Conservation (phyloP, 177 flowering plant genomes). For the Vitis hybrid region DNA sequence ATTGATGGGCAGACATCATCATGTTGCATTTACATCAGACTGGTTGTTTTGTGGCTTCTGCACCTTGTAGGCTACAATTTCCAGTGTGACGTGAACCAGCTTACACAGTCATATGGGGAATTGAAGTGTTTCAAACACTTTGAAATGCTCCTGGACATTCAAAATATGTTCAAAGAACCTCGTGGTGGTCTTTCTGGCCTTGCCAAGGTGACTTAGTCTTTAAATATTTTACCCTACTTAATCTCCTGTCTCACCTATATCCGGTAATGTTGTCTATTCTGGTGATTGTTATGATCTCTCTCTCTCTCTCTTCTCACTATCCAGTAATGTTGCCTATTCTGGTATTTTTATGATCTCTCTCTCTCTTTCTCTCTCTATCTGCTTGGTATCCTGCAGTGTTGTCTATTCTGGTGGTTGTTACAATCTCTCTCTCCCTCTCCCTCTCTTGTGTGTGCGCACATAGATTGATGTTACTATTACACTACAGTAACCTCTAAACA, state of each 20-base stretch:
- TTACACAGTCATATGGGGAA: conserved; percentile 68
- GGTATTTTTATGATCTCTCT: not conserved
- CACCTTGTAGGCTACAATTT: conserved; percentile 76
- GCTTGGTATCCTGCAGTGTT: too few relatives aligned
- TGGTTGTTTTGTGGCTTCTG: conserved; percentile 13
- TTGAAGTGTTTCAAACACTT: conserved; percentile 75
- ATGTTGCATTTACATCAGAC: not conserved
- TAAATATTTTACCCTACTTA: not conserved
- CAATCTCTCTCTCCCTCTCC: too few relatives aligned
- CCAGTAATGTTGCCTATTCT: not conserved
- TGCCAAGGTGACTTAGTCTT: conserved; percentile 51
- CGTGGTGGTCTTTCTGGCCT: conserved; percentile 94
- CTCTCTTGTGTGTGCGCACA: too few relatives aligned
- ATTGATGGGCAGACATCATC: not conserved
- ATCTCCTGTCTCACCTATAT: not conserved
- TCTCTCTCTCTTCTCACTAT: not conserved
- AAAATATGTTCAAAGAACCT: conserved; percentile 74
- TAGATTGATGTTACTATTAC: too few relatives aligned
- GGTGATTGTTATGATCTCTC: not conserved
- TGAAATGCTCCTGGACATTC: conserved; percentile 90
- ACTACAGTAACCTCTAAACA: not conserved
- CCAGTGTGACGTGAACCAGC: conserved; percentile 73
- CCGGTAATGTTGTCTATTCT: not conserved
- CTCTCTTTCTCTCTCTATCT: not conserved
- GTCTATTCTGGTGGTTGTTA: too few relatives aligned